Evolutionary conservation across 805 yeast genomes (phyloP), one percentile per base, ranked within the genome.

Genomic region (Kodamaea kaohsiungensis): DNA sequence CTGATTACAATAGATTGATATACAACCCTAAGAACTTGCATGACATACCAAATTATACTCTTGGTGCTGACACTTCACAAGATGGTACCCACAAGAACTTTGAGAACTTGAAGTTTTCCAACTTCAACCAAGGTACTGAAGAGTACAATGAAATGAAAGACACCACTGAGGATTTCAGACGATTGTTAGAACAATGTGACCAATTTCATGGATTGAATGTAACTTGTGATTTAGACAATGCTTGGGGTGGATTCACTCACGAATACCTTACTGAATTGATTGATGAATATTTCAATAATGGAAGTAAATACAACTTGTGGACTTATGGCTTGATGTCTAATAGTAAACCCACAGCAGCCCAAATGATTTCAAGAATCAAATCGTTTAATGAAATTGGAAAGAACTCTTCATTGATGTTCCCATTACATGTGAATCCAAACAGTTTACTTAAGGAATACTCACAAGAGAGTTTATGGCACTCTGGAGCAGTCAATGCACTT

Each of bases 161-260:
- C 3, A 65, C 65, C 6, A 63, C 75, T 17, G 88, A 87, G 19
- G 79, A 79, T 43, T 81, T 91, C 53, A 76, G 97, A 53, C 68
- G 72, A 1, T 70, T 80, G 42, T 64, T 95, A 12, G 99, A 93
- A 64, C 80, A 82, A 56, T 85, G 95, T 65, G 98, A 95, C 66
- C 68, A 75, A 25, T 64, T 92, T 16, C 82, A 80, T 52, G 97
- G 97, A 0, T 54, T 95, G 8, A 88, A 88, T 59, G 49, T 89
- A 0, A 63, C 86, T 1, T 80, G 88, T 0, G 97, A 91, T 51
- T 59, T 86, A 2, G 96, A 89, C 64, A 77, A 83, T 18, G 88
- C 87, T 0, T 93, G 98, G 98, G 87, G 91, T 48, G 96, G 96
- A 0, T 84, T 88, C 60, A 68, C 89, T 3, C 66, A 71, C 42